Evolutionary conservation across 2,329 filamentous ascomycete species (phyloP).

Genomic region (Penicillium paneum): DNA sequence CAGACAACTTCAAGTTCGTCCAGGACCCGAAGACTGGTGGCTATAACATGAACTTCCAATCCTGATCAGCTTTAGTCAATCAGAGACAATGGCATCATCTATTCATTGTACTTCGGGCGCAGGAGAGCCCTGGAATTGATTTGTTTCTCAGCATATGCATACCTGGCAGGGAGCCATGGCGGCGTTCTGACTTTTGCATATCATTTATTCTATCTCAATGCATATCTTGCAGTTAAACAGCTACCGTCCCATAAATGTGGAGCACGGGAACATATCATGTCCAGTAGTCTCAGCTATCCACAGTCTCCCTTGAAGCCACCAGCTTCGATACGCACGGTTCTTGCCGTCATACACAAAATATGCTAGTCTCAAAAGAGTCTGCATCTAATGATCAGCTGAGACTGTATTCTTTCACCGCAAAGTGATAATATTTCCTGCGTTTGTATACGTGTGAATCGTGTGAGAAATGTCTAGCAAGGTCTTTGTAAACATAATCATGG

Average conservation of each 20-base stretch:
- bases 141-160: neutral
- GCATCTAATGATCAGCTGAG: neutral
- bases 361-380: neutral
- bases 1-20: conserved; percentile 90
- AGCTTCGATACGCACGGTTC: neutral
- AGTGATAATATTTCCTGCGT: neutral
- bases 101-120: neutral
- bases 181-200: conserved; percentile 3
- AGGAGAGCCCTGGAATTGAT: neutral
- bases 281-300: neutral
- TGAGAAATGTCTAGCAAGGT: neutral
- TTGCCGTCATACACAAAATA: neutral
- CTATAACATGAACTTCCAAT: conserved; percentile 85
- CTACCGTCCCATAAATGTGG: neutral
- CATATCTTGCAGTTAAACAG: neutral
- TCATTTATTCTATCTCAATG: neutral
- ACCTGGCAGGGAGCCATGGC: conserved; percentile 4
- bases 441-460: neutral
- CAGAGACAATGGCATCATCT: neutral
- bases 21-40: conserved; percentile 87
- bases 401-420: neutral
- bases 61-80: conserved; percentile 15
- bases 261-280: neutral
- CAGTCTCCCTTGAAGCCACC: neutral
- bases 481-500: neutral